phyloP scores from a whole-genome alignment of 129 eudicot genomes.

The Solidago caesia region DNA sequence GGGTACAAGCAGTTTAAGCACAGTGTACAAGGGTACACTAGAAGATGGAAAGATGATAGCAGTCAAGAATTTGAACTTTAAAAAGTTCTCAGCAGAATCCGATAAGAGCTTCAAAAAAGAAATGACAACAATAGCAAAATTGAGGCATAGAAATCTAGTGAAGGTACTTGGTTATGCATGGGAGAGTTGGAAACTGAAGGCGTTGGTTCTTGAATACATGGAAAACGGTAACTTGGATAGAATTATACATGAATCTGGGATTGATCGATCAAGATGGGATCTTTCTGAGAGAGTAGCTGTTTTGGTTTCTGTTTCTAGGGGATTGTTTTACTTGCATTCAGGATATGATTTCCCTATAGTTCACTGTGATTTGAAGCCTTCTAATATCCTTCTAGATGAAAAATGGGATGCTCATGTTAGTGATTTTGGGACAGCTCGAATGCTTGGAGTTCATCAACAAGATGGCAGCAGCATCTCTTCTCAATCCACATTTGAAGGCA shows the following conservation, averaged over 20 bases:
- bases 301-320: conserved; percentile 57
- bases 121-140: conserved; percentile 45
- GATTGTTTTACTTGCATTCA: conserved; percentile 71
- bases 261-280: conserved; percentile 41
- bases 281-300: conserved; percentile 51
- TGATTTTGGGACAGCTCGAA: conserved; percentile 86
- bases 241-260: conserved; percentile 46
- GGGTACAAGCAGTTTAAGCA: conserved; percentile 67
- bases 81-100: conserved; percentile 46
- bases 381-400: conserved; percentile 69
- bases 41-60: conserved; percentile 60
- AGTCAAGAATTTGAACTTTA: conserved; percentile 57
- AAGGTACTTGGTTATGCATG: conserved; percentile 84
- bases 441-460: conserved; percentile 51
- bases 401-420: conserved; percentile 76
- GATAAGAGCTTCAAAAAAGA: conserved; percentile 66
- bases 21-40: conserved; percentile 76
- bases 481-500: conserved; percentile 73
- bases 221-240: conserved; percentile 78
- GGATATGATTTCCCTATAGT: conserved; percentile 84
- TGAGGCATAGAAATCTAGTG: conserved; percentile 76
- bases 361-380: conserved; percentile 92
- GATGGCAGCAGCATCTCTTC: conserved; percentile 43
- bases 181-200: conserved; percentile 74
- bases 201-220: conserved; percentile 78